phyloP scores from a whole-genome alignment of 2,329 filamentous ascomycete species.

The Colletotrichum musae region DNA sequence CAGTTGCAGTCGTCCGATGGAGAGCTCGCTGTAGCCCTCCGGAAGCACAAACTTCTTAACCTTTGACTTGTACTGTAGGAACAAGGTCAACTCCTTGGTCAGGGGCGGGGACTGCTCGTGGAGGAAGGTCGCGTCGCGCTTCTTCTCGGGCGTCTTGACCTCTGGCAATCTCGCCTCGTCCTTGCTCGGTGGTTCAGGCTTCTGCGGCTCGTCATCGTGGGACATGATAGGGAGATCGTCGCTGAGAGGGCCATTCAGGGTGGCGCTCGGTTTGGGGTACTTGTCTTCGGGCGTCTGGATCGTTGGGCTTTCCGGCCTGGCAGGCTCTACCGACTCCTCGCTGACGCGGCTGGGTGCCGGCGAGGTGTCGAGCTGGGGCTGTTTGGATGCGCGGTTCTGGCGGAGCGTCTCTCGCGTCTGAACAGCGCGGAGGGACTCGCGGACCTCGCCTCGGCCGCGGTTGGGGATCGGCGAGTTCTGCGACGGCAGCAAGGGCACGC shows the following conservation, averaged over 20 bases:
- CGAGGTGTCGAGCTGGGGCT: slow-evolving; percentile 66
- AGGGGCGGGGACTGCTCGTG: slow-evolving; percentile 78
- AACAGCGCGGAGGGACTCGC: slow-evolving; percentile 84
- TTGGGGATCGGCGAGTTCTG: slow-evolving; percentile 90
- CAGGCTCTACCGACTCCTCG: slow-evolving; percentile 66
- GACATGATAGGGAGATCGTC: slow-evolving; percentile 60
- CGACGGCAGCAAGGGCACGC: slow-evolving; percentile 87
- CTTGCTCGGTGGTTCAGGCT: slow-evolving; percentile 43
- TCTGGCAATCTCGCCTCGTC: slow-evolving; percentile 45
- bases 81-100: slow-evolving; percentile 89
- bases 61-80: slow-evolving; percentile 95
- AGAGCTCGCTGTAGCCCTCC: slow-evolving; percentile 87
- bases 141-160: slow-evolving; percentile 60
- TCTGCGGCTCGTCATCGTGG: slow-evolving; percentile 46
- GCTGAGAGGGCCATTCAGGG: slow-evolving; percentile 70
- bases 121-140: slow-evolving; percentile 64
- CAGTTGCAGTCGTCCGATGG: slow-evolving; percentile 88
- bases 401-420: slow-evolving; percentile 66
- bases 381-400: slow-evolving; percentile 65
- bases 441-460: slow-evolving; percentile 81
- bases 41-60: slow-evolving; percentile 95
- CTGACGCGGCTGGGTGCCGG: slow-evolving; percentile 74
- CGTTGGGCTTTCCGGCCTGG: slow-evolving; percentile 58
- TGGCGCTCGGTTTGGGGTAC: slow-evolving; percentile 67
- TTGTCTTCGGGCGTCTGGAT: slow-evolving; percentile 78